phyloP scores from a whole-genome alignment of 1,284 basidiomycete species.

The Boletus hoseneyae region DNA sequence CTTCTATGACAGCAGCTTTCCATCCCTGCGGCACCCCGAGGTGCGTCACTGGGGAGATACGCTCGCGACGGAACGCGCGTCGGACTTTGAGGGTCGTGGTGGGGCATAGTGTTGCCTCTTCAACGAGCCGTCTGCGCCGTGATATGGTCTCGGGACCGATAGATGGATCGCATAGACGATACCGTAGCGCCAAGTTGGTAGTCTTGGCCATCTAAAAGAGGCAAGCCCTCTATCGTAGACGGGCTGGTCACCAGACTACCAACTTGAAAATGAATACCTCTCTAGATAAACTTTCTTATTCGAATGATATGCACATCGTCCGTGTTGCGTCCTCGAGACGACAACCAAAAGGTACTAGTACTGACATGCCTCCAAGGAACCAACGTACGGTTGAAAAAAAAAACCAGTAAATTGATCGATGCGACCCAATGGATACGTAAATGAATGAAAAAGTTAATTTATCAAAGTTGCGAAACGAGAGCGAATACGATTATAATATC shows the following conservation, averaged over 20 bases:
- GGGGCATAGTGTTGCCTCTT: neutral
- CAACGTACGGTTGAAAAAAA: neutral
- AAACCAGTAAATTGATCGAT: too few species aligned
- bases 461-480: neutral
- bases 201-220: too few species aligned
- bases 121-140: neutral
- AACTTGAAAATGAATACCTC: too few species aligned
- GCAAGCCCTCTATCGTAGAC: too few species aligned
- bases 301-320: neutral
- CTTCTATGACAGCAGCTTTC: slow-evolving; percentile 76
- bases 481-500: neutral
- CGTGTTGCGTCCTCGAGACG: too few species aligned
- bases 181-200: too few species aligned
- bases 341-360: neutral
- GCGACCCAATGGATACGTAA: neutral
- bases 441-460: neutral
- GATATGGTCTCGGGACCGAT: neutral
- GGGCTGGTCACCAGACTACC: too few species aligned
- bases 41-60: slow-evolving; percentile 73
- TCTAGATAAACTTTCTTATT: too few species aligned
- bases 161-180: too few species aligned
- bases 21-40: slow-evolving; percentile 72
- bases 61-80: slow-evolving; percentile 33
- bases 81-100: neutral
- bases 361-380: too few species aligned